phyloP scores from a whole-genome alignment of 1,139 yeast species.

The Arxiozyma heterogenica region DNA sequence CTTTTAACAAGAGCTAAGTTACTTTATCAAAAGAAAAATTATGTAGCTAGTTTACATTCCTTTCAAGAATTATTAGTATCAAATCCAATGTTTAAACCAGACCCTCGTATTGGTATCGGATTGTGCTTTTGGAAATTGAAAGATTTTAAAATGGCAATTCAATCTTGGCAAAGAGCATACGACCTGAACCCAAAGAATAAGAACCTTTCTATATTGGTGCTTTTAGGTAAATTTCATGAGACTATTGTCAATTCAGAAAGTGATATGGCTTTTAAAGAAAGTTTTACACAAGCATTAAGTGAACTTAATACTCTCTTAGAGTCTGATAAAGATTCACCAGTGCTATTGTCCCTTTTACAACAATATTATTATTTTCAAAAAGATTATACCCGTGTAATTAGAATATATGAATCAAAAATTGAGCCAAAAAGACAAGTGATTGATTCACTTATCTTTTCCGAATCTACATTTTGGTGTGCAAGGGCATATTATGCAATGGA shows the following conservation, averaged over 20 bases:
- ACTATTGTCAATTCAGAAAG: slow-evolving; percentile 37
- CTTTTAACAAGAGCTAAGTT: slow-evolving; percentile 79
- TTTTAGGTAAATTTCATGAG: slow-evolving; percentile 60
- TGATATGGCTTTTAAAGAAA: slow-evolving; percentile 49
- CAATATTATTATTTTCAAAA: slow-evolving; percentile 53
- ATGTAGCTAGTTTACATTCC: slow-evolving; percentile 61
- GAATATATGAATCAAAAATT: slow-evolving; percentile 47
- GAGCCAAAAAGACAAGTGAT: slow-evolving; percentile 20
- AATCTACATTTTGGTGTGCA: slow-evolving; percentile 79
- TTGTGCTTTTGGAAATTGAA: slow-evolving; percentile 85
- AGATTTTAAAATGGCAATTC: slow-evolving; percentile 65
- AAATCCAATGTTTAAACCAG: slow-evolving; percentile 75
- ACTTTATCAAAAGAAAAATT: slow-evolving; percentile 62
- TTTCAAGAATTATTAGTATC: slow-evolving; percentile 75
- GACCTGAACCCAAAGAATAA: slow-evolving; percentile 54
- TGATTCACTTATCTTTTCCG: slow-evolving; percentile 46
- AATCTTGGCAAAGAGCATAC: slow-evolving; percentile 74
- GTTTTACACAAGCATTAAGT: slow-evolving; percentile 39
- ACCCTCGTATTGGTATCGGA: slow-evolving; percentile 92
- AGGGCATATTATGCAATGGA: slow-evolving; percentile 55
- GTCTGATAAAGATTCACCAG: slow-evolving; percentile 30
- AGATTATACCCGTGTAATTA: slow-evolving; percentile 48
- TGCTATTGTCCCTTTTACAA: slow-evolving; percentile 40
- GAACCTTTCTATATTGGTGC: slow-evolving; percentile 59
- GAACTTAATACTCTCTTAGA: slow-evolving; percentile 27